Conservation (phyloP, 2,329 filamentous ascomycete species). For the Calonectria honghensis region DNA sequence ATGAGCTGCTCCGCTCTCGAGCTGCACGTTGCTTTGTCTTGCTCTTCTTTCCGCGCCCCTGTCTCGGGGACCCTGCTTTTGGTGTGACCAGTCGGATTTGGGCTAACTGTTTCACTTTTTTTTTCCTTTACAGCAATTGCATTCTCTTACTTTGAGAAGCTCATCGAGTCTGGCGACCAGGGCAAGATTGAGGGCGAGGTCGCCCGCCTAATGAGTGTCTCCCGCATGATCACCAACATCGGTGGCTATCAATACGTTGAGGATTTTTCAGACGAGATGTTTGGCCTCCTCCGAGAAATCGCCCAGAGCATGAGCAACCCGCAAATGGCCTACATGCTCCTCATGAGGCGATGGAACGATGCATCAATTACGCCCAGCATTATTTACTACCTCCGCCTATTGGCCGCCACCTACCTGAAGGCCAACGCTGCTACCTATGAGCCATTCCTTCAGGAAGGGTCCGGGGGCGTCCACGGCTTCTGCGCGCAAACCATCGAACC, state of each 20-base stretch:
- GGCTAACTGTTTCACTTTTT: constrained; percentile 35
- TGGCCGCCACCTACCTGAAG: constrained; percentile 91
- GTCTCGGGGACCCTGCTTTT: constrained; percentile 45
- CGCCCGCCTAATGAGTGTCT: constrained; percentile 82
- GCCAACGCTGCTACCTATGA: constrained; percentile 81
- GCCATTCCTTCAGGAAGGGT: constrained; percentile 80
- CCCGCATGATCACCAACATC: constrained; percentile 80
- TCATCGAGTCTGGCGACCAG: constrained; percentile 80
- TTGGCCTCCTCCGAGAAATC: constrained; percentile 80
- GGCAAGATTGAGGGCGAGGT: constrained; percentile 81
- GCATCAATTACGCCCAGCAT: constrained; percentile 80
- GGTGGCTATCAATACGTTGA: constrained; percentile 84
- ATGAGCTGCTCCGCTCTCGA: constrained; percentile 33
- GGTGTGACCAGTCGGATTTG: constrained; percentile 30
- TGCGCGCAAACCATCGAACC: constrained; percentile 83
- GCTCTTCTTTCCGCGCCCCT: constrained; percentile 40
- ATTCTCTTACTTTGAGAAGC: constrained; percentile 93
- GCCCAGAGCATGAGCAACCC: constrained; percentile 75
- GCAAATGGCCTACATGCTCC: constrained; percentile 70
- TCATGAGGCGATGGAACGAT: constrained; percentile 85
- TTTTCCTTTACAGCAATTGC: constrained; percentile 80
- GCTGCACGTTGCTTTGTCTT: constrained; percentile 42
- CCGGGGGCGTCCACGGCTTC: constrained; percentile 78
- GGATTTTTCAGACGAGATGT: constrained; percentile 87
- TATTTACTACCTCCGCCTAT: constrained; percentile 88